Evolutionary conservation across 2,329 filamentous ascomycete genomes (phyloP).

Genomic region (Myriosclerotinia curreyana): DNA sequence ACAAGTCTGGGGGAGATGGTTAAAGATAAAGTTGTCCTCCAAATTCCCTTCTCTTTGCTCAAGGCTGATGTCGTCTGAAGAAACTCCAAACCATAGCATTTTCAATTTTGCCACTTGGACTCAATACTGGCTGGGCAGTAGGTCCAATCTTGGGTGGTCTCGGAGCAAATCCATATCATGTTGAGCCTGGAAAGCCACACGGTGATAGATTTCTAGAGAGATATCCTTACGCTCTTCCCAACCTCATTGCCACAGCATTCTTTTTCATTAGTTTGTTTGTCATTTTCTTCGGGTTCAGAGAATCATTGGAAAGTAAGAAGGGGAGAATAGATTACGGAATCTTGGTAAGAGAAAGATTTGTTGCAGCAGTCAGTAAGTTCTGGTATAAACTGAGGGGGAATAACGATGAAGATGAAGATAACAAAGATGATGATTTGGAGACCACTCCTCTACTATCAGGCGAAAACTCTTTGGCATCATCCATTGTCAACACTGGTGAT

Average conservation of each 20-base stretch:
- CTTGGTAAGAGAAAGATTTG: background rate
- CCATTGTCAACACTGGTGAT: background rate
- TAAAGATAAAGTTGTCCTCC: background rate
- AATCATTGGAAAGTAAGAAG: constrained; percentile 1
- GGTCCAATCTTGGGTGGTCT: constrained; percentile 41
- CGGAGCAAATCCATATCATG: constrained; percentile 42
- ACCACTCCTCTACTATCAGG: constrained; percentile 1
- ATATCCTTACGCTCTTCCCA: constrained; percentile 14
- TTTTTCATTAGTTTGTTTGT: constrained; percentile 3
- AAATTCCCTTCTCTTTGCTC: background rate
- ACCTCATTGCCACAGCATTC: constrained; percentile 4
- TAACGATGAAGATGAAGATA: background rate
- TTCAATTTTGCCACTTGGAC: constrained; percentile 56
- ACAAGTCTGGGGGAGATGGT: constrained; percentile 73
- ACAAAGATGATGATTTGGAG: background rate
- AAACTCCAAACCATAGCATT: constrained; percentile 62
- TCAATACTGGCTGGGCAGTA: constrained; percentile 51
- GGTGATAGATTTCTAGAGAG: constrained; percentile 9
- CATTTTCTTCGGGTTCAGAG: constrained; percentile 5
- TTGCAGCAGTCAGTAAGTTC: background rate
- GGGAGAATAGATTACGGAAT: constrained; percentile 4
- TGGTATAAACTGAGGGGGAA: background rate
- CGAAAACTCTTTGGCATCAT: background rate
- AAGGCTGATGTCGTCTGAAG: constrained; percentile 50
- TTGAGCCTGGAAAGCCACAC: constrained; percentile 8